Evolutionary conservation across 805 yeast species (phyloP).

Genomic region (Myxozyma sirexii): DNA sequence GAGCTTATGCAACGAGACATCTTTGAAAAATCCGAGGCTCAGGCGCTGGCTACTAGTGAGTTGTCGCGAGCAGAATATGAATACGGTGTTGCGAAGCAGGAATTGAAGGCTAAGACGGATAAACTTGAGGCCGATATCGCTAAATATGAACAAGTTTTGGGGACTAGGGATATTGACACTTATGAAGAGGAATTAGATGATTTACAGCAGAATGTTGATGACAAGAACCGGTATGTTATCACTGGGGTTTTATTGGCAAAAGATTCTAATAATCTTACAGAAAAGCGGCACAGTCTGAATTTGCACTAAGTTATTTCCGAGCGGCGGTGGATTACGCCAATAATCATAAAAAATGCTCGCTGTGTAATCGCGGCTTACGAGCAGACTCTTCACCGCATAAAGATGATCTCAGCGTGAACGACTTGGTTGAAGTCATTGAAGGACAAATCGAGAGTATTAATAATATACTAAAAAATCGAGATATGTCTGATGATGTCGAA

Average conservation of each 20-base stretch:
- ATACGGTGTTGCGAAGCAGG: conserved; percentile 28
- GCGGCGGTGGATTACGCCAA: conserved; percentile 70
- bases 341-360: conserved; percentile 59
- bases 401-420: background rate
- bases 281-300: conserved; percentile 47
- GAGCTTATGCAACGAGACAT: conserved; percentile 36
- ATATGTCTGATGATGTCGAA: background rate
- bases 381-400: conserved; percentile 34
- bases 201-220: conserved; percentile 60
- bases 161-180: conserved; percentile 35
- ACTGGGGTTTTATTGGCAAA: conserved; percentile 16
- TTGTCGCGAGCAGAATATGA: conserved; percentile 34
- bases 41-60: conserved; percentile 32
- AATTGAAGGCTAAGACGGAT: conserved; percentile 20
- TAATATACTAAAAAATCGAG: background rate
- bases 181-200: conserved; percentile 56
- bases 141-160: conserved; percentile 8
- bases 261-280: background rate
- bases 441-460: background rate
- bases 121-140: background rate
- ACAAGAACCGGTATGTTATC: conserved; percentile 4
- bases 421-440: conserved; percentile 15
- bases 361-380: conserved; percentile 72
- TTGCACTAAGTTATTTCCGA: conserved; percentile 68
- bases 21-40: conserved; percentile 28